These are phyloP conservation scores for Cornus suecica DNA, from an alignment of 148 eudicot genomes.

Conservation along the genomic window DNA sequence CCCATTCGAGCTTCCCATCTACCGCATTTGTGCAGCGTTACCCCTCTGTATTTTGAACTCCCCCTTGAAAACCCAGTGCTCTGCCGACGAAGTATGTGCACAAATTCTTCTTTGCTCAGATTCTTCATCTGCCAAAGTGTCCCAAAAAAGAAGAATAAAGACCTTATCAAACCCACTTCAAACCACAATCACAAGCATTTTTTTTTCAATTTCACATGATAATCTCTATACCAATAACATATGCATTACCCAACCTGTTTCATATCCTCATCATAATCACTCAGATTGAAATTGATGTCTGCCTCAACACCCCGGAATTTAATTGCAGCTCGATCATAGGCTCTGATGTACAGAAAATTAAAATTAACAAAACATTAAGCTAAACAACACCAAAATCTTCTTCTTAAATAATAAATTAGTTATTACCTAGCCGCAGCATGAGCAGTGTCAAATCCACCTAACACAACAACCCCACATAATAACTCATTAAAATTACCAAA, in stretches of 20 bases:
- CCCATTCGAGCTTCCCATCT: conserved; percentile 99
- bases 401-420: neutral
- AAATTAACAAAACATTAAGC: neutral
- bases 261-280: conserved; percentile 82
- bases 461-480: conserved; percentile 9
- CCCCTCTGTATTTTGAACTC: conserved; percentile 88
- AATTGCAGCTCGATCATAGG: conserved; percentile 92
- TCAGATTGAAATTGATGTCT: conserved; percentile 75
- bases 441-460: conserved; percentile 93
- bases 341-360: conserved; percentile 39
- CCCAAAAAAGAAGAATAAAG: neutral
- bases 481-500: neutral
- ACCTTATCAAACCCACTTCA: neutral
- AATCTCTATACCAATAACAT: neutral
- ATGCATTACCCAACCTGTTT: conserved; percentile 43
- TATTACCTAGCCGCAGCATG: conserved; percentile 44
- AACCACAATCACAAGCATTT: neutral
- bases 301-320: conserved; percentile 89
- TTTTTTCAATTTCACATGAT: neutral
- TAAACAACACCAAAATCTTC: neutral
- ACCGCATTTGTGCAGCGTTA: conserved; percentile 90
- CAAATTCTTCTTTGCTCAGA: conserved; percentile 83
- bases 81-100: conserved; percentile 93
- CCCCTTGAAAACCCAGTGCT: conserved; percentile 93
- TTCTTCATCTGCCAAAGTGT: conserved; percentile 51